phyloP scores from a whole-genome alignment of 2,329 filamentous ascomycete species.

The Fusarium sp. region DNA sequence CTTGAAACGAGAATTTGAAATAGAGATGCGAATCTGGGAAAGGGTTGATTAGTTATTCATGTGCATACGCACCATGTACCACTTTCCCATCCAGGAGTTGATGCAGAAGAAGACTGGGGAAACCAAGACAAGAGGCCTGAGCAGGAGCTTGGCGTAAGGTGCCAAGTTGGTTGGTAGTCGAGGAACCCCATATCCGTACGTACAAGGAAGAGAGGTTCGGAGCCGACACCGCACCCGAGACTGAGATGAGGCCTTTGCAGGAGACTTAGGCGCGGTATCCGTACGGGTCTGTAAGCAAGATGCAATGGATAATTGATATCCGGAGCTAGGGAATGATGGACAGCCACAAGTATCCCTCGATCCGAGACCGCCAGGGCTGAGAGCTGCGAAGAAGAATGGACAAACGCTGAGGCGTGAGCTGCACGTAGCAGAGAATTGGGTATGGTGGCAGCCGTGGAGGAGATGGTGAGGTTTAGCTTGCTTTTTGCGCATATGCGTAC shows the following conservation, averaged over 20 bases:
- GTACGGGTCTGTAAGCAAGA: neutral
- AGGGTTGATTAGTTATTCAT: neutral
- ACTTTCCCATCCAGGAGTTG: neutral
- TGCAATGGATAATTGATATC: neutral
- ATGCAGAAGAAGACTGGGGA: neutral
- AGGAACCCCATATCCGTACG: neutral
- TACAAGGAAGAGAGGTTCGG: neutral
- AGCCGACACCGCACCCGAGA: neutral
- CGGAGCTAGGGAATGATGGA: neutral
- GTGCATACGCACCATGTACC: neutral
- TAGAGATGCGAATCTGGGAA: neutral
- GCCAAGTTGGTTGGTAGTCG: neutral
- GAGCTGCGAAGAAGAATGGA: neutral
- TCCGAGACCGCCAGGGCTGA: neutral
- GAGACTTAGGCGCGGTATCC: neutral
- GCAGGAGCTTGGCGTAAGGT: neutral
- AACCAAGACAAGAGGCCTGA: neutral
- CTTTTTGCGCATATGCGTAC: conserved; percentile 2
- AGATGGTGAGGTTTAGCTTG: conserved; percentile 4
- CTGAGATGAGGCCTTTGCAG: neutral
- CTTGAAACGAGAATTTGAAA: neutral
- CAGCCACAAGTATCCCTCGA: neutral
- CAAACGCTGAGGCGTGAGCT: neutral
- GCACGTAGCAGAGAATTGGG: conserved; percentile 22
- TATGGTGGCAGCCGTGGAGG: conserved; percentile 9